These are phyloP conservation scores for Picochlorum costavermella DNA, from an alignment of 139 green algal species.

Conservation along the genomic window DNA sequence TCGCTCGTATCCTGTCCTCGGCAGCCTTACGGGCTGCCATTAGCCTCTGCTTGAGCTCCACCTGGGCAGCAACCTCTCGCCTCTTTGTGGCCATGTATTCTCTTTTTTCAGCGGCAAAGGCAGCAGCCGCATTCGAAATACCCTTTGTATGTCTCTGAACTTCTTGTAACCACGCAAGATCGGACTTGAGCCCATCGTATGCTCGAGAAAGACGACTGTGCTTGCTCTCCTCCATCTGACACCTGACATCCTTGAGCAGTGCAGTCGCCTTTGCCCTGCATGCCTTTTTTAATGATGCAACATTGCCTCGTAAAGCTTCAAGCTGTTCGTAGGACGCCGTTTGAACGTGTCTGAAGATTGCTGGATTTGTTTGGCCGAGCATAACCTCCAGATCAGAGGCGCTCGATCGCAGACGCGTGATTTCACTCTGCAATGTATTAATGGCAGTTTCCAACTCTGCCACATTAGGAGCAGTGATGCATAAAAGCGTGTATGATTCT, in stretches of 20 bases:
- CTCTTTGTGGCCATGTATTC: slow-evolving; percentile 9
- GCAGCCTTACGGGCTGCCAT: neutral
- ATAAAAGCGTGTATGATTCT: slow-evolving; percentile 35
- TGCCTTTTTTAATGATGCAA: slow-evolving; percentile 51
- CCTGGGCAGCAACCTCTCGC: slow-evolving; percentile 1
- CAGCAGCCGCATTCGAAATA: slow-evolving; percentile 6
- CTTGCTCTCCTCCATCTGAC: slow-evolving; percentile 29
- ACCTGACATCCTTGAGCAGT: slow-evolving; percentile 26
- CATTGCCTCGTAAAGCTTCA: slow-evolving; percentile 38
- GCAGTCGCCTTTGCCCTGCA: slow-evolving; percentile 43
- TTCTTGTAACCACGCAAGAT: slow-evolving; percentile 13
- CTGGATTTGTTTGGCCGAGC: slow-evolving; percentile 42
- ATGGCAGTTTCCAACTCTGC: slow-evolving; percentile 40
- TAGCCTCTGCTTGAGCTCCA: slow-evolving; percentile 5
- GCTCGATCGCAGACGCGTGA: slow-evolving; percentile 24
- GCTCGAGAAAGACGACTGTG: neutral
- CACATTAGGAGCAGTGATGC: slow-evolving; percentile 15
- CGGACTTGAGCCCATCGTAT: slow-evolving; percentile 15
- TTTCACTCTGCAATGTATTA: slow-evolving; percentile 41
- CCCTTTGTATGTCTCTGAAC: neutral
- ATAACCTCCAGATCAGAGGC: slow-evolving; percentile 32
- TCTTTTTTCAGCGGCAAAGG: slow-evolving; percentile 12
- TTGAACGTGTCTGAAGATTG: slow-evolving; percentile 42
- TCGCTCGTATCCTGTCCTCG: slow-evolving; percentile 2
- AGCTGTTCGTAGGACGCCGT: slow-evolving; percentile 24